Conservation (phyloP, 2,329 filamentous ascomycete species). For the Clonostachys sp. region DNA sequence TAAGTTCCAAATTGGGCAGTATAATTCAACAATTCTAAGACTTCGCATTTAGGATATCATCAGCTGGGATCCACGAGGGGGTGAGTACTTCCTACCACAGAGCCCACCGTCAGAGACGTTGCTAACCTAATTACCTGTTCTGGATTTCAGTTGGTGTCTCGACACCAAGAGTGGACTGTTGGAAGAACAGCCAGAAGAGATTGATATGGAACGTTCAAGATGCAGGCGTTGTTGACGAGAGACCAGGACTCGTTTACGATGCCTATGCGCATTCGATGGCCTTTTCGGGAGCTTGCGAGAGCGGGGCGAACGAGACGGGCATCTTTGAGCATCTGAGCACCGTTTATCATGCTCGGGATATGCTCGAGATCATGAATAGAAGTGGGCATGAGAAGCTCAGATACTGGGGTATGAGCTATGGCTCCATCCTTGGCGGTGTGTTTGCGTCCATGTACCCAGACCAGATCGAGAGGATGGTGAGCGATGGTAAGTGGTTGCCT, state of each 20-base stretch:
- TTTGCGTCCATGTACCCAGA: slow-evolving; percentile 49
- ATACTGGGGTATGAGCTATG: slow-evolving; percentile 54
- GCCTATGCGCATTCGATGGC: slow-evolving; percentile 35
- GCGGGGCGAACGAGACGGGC: slow-evolving; percentile 22
- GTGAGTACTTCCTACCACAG: slow-evolving; percentile 8
- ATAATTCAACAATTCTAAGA: neutral
- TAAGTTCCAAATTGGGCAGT: slow-evolving; percentile 11
- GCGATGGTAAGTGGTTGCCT: slow-evolving; percentile 33
- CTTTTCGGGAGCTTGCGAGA: slow-evolving; percentile 36
- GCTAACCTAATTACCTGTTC: neutral
- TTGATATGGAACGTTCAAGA: slow-evolving; percentile 37
- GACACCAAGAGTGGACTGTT: slow-evolving; percentile 46
- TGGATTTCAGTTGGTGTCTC: slow-evolving; percentile 34
- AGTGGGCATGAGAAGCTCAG: slow-evolving; percentile 34
- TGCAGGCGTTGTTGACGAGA: slow-evolving; percentile 38
- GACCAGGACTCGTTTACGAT: slow-evolving; percentile 38
- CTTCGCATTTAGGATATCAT: slow-evolving; percentile 34
- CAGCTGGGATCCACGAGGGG: slow-evolving; percentile 44
- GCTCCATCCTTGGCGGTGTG: slow-evolving; percentile 44
- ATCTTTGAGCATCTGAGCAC: slow-evolving; percentile 37
- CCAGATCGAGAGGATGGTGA: slow-evolving; percentile 41
- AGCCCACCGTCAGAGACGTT: neutral
- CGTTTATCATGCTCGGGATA: slow-evolving; percentile 37
- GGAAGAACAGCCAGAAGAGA: slow-evolving; percentile 33
- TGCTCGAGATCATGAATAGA: slow-evolving; percentile 39